Percentiles rank a stretch among this genome's conserved stretches.
Conservation (phyloP, 2,329 filamentous ascomycete genomes). For the Hortaea werneckii region DNA sequence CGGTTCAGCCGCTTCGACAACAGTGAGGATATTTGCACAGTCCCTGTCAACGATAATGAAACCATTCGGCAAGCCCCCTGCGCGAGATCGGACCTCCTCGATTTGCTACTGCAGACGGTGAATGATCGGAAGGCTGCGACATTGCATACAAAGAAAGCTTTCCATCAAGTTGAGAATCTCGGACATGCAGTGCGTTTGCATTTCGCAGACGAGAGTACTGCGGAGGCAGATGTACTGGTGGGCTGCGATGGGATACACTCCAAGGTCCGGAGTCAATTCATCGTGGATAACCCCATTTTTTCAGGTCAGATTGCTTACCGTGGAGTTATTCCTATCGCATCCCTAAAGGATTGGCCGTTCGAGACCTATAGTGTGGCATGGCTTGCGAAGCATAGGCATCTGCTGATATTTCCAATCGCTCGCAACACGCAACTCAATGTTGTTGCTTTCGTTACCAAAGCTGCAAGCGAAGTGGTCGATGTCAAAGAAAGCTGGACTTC, state of each 20-base stretch:
- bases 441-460: constrained; percentile 27
- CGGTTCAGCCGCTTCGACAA: constrained; percentile 28
- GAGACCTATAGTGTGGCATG: constrained; percentile 17
- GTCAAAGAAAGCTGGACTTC: constrained; percentile 29
- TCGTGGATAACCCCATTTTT: constrained; percentile 40
- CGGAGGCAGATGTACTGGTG: constrained; percentile 10
- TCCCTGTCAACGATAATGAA: constrained; percentile 18
- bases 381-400: constrained; percentile 27
- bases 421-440: constrained; percentile 28
- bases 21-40: constrained; percentile 23
- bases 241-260: constrained; percentile 17
- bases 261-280: constrained; percentile 31
- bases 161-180: constrained; percentile 11
- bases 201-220: constrained; percentile 11
- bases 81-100: constrained; percentile 19
- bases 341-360: constrained; percentile 11
- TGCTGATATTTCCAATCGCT: constrained; percentile 29
- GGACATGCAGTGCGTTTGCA: constrained; percentile 16
- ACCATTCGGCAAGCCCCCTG: constrained; percentile 13
- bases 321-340: constrained; percentile 19
- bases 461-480: constrained; percentile 23
- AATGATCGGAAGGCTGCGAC: constrained; percentile 14
- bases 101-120: constrained; percentile 15
- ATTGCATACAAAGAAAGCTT: constrained; percentile 20
- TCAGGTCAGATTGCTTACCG: constrained; percentile 37